Base-by-base conservation (phyloP, 768 basidiomycete species). In the Kwoniella sp. region DNA sequence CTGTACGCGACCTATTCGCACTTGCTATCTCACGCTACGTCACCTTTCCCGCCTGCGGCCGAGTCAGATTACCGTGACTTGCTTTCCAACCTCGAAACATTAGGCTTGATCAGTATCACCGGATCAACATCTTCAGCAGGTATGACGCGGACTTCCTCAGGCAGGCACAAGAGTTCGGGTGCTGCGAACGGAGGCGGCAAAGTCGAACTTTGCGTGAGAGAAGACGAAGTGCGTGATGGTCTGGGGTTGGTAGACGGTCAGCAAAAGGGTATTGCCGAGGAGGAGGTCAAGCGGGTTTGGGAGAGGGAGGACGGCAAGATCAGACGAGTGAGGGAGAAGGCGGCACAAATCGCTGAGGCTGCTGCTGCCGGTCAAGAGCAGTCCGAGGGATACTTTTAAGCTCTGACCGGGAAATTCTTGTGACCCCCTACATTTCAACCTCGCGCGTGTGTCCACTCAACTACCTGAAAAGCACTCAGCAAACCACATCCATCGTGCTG, bases 41-140 rank as follows among this genome's bases (percentile, higher is more conserved):
- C 71, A 2, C 77, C 80, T 4, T 75, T 80, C 71, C 74, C 75
- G 12, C 79, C 80, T 2, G 72, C 75, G 7, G 59, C 73, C 13
- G 79, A 80, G 50, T 73, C 77, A 28, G 81, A 82, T 71, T 82
- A 78, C 54, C 69, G 76, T 53, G 79, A 81, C 61, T 60, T 82
- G 29, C 64, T 82, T 15, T 77, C 78, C 45, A 80, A 79, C 56
- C 73, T 79, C 28, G 79, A 80, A 55, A 75, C 73, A 12, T 55
- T 77, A 7, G 77, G 80, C 25, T 58, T 82, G 30, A 55, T 82
- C 48, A 70, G 66, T 5, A 45, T 82, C 22, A 59, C 31, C 34
- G 56, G 29, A 54, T 51, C 37, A 30, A 31, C 38, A 15, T 28
- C 55, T 54, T 62, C 34, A 13, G 30, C 20, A 15, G 53, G 58